Evolutionary conservation across 768 basidiomycete genomes (phyloP).

Genomic region (Boletus huronensis): DNA sequence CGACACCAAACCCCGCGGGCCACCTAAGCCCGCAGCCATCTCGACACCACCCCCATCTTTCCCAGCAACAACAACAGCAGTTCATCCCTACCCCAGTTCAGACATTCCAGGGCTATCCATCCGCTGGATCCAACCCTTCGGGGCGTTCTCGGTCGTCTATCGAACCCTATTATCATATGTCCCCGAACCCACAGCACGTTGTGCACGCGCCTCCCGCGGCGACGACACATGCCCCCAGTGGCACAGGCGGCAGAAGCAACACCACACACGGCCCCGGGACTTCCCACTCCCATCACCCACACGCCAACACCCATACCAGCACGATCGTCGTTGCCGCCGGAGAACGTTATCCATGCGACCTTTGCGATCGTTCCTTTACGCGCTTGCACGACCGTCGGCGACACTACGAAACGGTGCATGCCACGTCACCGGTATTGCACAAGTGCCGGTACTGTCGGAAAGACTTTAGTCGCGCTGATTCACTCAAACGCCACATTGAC

Average conservation of each 20-base stretch:
- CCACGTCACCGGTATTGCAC: conserved; percentile 59
- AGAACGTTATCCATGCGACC: conserved; percentile 69
- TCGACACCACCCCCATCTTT: conserved; percentile 15
- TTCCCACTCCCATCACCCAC: conserved; percentile 6
- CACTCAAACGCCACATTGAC: conserved; percentile 78
- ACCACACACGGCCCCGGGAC: conserved; percentile 5
- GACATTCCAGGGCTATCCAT: conserved; percentile 35
- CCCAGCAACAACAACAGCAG: conserved; percentile 25
- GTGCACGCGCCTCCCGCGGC: conserved; percentile 15
- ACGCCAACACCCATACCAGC: conserved; percentile 8
- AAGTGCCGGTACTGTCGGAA: conserved; percentile 72
- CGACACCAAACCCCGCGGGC: conserved; percentile 14
- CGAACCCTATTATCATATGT: conserved; percentile 41
- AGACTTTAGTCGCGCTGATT: conserved; percentile 76
- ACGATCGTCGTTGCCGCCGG: conserved; percentile 28
- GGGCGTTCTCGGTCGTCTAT: conserved; percentile 28
- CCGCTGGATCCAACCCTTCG: conserved; percentile 25
- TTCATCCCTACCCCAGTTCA: conserved; percentile 53
- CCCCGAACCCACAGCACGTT: conserved; percentile 36
- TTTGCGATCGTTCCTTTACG: conserved; percentile 77
- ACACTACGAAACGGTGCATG: conserved; percentile 76
- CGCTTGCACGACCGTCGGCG: conserved; percentile 79
- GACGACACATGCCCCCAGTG: conserved; percentile 10
- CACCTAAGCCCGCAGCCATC: conserved; percentile 15
- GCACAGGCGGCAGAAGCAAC: conserved; percentile 13